phyloP scores from a whole-genome alignment of 768 basidiomycete genomes.

The Cystofilobasidium macerans region DNA sequence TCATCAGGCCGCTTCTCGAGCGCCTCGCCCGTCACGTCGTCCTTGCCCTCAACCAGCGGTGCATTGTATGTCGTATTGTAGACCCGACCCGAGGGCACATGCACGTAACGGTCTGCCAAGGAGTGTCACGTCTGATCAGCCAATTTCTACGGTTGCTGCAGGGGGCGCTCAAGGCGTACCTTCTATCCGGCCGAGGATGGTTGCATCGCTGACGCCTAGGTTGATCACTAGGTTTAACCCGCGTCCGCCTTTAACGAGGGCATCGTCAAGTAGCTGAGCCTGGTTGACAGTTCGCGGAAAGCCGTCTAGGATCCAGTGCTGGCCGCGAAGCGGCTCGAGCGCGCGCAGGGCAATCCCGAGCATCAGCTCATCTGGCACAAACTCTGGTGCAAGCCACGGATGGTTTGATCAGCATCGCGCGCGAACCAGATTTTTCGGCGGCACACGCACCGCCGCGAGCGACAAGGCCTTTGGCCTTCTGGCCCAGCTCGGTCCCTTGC shows the following conservation, averaged over 20 bases:
- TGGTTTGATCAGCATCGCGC: no score
- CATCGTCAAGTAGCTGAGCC: conserved; percentile 62
- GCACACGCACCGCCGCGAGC: conserved; percentile 55
- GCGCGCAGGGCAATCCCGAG: conserved; percentile 63
- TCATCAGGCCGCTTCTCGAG: conserved; percentile 83
- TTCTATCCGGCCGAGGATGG: conserved; percentile 73
- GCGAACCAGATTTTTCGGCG: no score
- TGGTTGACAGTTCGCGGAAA: conserved; percentile 84
- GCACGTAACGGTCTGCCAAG: conserved; percentile 67
- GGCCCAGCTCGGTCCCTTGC: conserved; percentile 62
- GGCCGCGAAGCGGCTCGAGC: conserved; percentile 47
- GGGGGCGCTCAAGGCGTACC: conserved; percentile 28
- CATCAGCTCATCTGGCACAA: conserved; percentile 44
- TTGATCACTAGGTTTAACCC: conserved; percentile 65
- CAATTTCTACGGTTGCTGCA: neutral
- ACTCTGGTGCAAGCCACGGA: no score
- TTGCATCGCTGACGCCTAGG: conserved; percentile 74
- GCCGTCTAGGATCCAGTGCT: conserved; percentile 77
- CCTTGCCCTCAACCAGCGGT: conserved; percentile 64
- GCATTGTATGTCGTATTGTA: conserved; percentile 84
- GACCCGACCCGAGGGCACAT: conserved; percentile 73
- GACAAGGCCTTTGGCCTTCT: conserved; percentile 64
- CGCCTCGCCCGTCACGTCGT: conserved; percentile 78
- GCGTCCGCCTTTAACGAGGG: conserved; percentile 46
- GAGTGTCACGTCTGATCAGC: neutral